Conservation (phyloP, 2,329 filamentous ascomycete species). For the Epichloe glyceriae region DNA sequence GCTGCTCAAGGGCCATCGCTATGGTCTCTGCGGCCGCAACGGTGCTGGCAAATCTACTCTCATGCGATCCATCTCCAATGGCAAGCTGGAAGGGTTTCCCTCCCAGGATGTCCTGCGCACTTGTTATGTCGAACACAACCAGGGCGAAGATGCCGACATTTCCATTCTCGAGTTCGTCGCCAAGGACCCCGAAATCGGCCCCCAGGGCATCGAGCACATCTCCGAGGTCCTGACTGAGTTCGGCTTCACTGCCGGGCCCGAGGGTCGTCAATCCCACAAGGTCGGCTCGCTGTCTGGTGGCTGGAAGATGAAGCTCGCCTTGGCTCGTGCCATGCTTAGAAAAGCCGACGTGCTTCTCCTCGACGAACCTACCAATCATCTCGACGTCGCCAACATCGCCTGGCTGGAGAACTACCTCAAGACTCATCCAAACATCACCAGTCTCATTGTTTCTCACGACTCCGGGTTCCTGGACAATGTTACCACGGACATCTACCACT, state of each 20-base stretch:
- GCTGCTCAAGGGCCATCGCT: slow-evolving; percentile 90
- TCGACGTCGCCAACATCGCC: slow-evolving; percentile 90
- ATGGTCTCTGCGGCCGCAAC: slow-evolving; percentile 93
- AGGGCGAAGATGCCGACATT: slow-evolving; percentile 93
- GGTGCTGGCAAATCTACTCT: slow-evolving; percentile 98
- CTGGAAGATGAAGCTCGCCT: slow-evolving; percentile 99
- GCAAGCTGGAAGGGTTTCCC: slow-evolving; percentile 95
- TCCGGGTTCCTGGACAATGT: slow-evolving; percentile 94
- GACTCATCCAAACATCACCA: slow-evolving; percentile 91
- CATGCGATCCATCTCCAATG: slow-evolving; percentile 90
- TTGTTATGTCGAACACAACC: slow-evolving; percentile 98
- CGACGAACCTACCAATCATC: slow-evolving; percentile 97
- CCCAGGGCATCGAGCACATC: slow-evolving; percentile 69
- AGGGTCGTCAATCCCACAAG: slow-evolving; percentile 76
- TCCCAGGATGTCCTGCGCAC: slow-evolving; percentile 83
- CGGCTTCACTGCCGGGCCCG: slow-evolving; percentile 81
- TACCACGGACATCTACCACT: slow-evolving; percentile 98
- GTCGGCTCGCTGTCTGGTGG: slow-evolving; percentile 93
- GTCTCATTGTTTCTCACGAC: slow-evolving; percentile 96
- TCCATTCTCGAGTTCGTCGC: slow-evolving; percentile 88
- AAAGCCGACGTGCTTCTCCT: slow-evolving; percentile 91
- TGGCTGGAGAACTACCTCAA: slow-evolving; percentile 96
- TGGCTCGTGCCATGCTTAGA: slow-evolving; percentile 93
- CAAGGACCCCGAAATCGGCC: slow-evolving; percentile 76
- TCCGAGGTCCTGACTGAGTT: slow-evolving; percentile 76